A percentile compares a stretch with the other conserved stretches of the same genome.
phyloP scores from a whole-genome alignment of 495 filamentous ascomycete species.

The Talaromyces ruber region DNA sequence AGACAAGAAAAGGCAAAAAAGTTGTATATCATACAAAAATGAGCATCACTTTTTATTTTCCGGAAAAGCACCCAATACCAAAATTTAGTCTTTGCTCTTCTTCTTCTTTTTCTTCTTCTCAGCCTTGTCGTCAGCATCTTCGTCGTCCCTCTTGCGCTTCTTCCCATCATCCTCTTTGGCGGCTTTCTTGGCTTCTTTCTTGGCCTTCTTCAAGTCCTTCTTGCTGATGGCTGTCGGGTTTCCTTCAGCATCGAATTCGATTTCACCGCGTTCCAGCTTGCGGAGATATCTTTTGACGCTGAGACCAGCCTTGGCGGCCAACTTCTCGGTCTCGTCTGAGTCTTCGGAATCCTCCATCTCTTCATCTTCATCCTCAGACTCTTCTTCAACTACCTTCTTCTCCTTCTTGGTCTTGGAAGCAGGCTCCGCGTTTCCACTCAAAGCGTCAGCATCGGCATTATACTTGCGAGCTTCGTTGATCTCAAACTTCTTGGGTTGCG shows the following conservation, averaged over 20 bases:
- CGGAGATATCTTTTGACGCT: slow-evolving; percentile 62
- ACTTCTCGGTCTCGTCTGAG: slow-evolving; percentile 38
- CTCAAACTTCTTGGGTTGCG: slow-evolving; percentile 70
- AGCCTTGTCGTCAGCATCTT: slow-evolving; percentile 33
- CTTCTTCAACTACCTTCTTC: slow-evolving; percentile 38
- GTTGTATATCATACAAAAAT: slow-evolving; percentile 43
- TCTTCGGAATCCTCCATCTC: slow-evolving; percentile 45
- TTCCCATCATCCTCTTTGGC: slow-evolving; percentile 35
- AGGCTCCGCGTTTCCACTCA: slow-evolving; percentile 55
- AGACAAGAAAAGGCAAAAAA: slow-evolving; percentile 18
- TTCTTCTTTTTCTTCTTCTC: slow-evolving; percentile 55
- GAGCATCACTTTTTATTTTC: slow-evolving; percentile 12
- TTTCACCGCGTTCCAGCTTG: slow-evolving; percentile 61
- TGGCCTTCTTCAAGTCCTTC: slow-evolving; percentile 69
- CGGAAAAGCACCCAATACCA: slow-evolving; percentile 11
- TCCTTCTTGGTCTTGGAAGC: slow-evolving; percentile 40
- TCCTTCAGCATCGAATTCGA: slow-evolving; percentile 48
- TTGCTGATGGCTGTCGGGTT: slow-evolving; percentile 56
- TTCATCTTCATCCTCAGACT: slow-evolving; percentile 31
- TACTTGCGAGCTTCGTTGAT: slow-evolving; percentile 93
- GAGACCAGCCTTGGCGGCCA: slow-evolving; percentile 55
- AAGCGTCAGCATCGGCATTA: slow-evolving; percentile 86
- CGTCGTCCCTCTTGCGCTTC: slow-evolving; percentile 47
- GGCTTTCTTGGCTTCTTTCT: slow-evolving; percentile 54
- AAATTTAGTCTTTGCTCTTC: slow-evolving; percentile 34